Base-by-base conservation (phyloP, 768 basidiomycete genomes). In the Clitopilus passeckerianus region DNA sequence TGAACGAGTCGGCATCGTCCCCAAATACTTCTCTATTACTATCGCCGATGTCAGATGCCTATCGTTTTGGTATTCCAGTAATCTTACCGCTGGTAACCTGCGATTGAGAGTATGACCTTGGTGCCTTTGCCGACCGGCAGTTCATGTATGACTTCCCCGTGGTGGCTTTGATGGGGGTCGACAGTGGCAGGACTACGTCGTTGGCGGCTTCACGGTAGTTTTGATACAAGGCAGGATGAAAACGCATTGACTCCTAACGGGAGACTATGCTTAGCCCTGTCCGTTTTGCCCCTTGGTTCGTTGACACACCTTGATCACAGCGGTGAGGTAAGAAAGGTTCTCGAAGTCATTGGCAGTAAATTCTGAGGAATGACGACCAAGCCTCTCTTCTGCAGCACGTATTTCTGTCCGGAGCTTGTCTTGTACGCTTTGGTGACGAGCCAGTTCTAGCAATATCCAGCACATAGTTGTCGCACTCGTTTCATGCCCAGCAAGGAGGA, bases 361-460 rank as follows among this genome's bases (percentile, higher is more conserved):
- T 56, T 79, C 77, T 43, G 70, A 65, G 56, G 66, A 75, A 53
- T 70, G 78, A 53, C 72, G 75, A 55, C 65, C 73, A 64, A 66
- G 71, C 50, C 74, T 72, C 52, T 63, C 64, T 64, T 77, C 71
- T 23, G 73, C 73, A 16, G 65, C 63, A n/a, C 75, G 66, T 43
- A 87, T 78, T 70, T 91, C 90, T 0, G 74, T 72, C 15, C 91
- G 83, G 20, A 93, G 80, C 53, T 76, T 79, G 2, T 71, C 70
- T 66, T 93, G 90, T 1, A 84, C 69, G 18, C 83, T 74, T 0
- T 81, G 85, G 61, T 85, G 72, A 41, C 75, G 78, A 2, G 86
- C 80, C 4, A 93, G 76, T 63, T 86, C 84, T 57, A 86, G 74
- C 7, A 91, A 70, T 6, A 82, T 77, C 86, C 87, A 91, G 57